phyloP scores from a whole-genome alignment of 768 basidiomycete species.

The Hericium coralloides region DNA sequence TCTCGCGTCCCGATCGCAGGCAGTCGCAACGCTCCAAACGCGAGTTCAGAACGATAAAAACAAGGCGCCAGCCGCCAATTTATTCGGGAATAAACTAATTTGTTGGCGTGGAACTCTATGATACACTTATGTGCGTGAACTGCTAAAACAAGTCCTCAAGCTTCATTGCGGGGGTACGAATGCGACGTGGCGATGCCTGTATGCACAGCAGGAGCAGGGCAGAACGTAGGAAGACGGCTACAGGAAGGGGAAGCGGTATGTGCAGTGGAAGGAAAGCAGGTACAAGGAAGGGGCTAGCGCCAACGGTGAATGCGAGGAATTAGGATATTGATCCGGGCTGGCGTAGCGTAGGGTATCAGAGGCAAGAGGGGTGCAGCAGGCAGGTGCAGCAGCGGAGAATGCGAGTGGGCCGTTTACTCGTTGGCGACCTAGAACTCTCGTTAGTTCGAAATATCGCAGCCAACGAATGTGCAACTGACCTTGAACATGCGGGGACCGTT shows the following conservation, averaged over 20 bases:
- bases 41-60: too few species aligned
- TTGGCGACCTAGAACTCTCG: constrained; percentile 8
- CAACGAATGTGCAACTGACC: constrained; percentile 1
- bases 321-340: neutral
- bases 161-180: too few species aligned
- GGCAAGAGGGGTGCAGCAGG: neutral
- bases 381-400: neutral
- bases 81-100: too few species aligned
- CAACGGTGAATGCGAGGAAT: neutral
- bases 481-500: constrained; percentile 4
- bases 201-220: neutral
- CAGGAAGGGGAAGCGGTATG: neutral
- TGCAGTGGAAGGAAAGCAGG: neutral
- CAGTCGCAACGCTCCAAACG: too few species aligned
- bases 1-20: too few species aligned
- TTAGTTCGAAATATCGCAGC: neutral
- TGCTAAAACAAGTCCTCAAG: too few species aligned
- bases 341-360: neutral
- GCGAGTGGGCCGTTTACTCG: neutral
- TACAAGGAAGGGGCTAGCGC: neutral
- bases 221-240: neutral
- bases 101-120: too few species aligned
- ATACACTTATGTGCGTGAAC: too few species aligned
- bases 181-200: neutral
- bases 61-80: too few species aligned